Conservation (phyloP, 2,329 filamentous ascomycete genomes). For the Cercospora citrullina region DNA sequence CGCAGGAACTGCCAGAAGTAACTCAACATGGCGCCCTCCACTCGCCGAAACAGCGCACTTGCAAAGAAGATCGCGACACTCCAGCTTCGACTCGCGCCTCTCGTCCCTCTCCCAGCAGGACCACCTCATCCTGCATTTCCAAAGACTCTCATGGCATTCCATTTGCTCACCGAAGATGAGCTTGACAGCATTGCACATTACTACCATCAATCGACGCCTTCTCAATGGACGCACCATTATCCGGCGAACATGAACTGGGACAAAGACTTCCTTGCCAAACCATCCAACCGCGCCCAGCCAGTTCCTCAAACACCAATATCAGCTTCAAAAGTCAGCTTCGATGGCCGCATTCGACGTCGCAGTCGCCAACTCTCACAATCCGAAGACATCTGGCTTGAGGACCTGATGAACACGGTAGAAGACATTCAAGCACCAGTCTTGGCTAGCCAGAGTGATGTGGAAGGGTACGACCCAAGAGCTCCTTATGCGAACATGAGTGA, state of each 20-base stretch:
- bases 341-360: constrained; percentile 14
- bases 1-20: constrained; percentile 18
- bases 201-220: constrained; percentile 68
- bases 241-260: constrained; percentile 68
- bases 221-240: constrained; percentile 59
- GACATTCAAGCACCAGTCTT: constrained; percentile 41
- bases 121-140: constrained; percentile 67
- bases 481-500: constrained; percentile 38
- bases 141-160: constrained; percentile 66
- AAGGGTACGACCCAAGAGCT: constrained; percentile 12
- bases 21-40: constrained; percentile 35
- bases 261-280: constrained; percentile 41
- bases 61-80: constrained; percentile 65
- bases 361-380: constrained; percentile 25
- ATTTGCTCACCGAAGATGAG: constrained; percentile 69
- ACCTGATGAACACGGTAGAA: constrained; percentile 35
- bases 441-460: constrained; percentile 15
- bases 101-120: constrained; percentile 60
- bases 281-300: constrained; percentile 6
- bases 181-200: constrained; percentile 69
- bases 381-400: constrained; percentile 30
- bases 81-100: constrained; percentile 64
- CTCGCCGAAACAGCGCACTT: constrained; percentile 45
- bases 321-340: constrained; percentile 8
- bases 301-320: constrained; percentile 13